phyloP scores from a whole-genome alignment of 139 green algal genomes.

The Picochlorum sp. region DNA sequence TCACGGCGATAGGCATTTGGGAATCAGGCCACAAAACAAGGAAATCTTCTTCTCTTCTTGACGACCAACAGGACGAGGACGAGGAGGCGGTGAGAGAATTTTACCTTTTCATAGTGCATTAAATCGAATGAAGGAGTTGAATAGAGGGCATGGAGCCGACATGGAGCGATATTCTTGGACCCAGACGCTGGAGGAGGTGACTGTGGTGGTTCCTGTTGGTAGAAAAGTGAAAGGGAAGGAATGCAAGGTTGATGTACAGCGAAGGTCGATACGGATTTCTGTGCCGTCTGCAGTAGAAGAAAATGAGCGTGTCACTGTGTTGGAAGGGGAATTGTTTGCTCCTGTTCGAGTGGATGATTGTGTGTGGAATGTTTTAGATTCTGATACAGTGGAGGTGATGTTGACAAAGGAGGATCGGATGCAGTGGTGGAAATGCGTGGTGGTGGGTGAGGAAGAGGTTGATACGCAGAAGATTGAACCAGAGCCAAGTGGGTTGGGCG shows the following conservation, averaged over 20 bases:
- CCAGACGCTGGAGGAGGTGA: slow-evolving; percentile 85
- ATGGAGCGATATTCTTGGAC: slow-evolving; percentile 79
- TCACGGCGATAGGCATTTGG: no score
- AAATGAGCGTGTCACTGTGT: slow-evolving; percentile 15
- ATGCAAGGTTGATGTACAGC: slow-evolving; percentile 56
- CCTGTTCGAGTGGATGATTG: slow-evolving; percentile 78
- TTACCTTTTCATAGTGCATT: background rate
- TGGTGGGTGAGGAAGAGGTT: slow-evolving; percentile 77
- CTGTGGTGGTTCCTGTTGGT: slow-evolving; percentile 66
- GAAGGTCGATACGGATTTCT: slow-evolving; percentile 51
- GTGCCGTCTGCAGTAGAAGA: background rate
- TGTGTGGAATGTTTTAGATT: slow-evolving; percentile 76
- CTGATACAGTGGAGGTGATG: slow-evolving; percentile 59
- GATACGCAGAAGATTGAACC: slow-evolving; percentile 88
- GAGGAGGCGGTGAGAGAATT: no score
- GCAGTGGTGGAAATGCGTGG: slow-evolving; percentile 85
- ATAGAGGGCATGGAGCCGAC: slow-evolving; percentile 78
- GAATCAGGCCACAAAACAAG: no score
- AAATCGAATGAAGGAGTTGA: slow-evolving; percentile 17
- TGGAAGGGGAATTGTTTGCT: slow-evolving; percentile 69
- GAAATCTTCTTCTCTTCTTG: no score
- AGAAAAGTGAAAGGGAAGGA: slow-evolving; percentile 52
- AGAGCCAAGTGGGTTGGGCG: slow-evolving; percentile 87
- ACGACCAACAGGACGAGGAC: no score
- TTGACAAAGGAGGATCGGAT: slow-evolving; percentile 83